These are phyloP conservation scores for Platismatia glauca DNA, from an alignment of 495 filamentous ascomycete species.

Conservation along the genomic window DNA sequence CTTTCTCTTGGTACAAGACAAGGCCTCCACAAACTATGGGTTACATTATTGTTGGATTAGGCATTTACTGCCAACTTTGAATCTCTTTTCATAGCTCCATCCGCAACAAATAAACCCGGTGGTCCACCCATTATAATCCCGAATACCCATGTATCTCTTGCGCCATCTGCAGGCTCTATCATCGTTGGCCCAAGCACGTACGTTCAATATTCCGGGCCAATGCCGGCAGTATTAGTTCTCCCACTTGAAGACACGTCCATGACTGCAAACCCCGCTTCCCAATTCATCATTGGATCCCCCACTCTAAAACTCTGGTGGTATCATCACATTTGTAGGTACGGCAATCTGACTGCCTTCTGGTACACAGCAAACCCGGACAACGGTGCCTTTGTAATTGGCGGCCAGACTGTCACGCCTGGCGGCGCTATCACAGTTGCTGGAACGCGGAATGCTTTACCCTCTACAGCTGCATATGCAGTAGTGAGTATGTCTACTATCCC, in stretches of 20 bases:
- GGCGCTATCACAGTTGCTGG: not conserved
- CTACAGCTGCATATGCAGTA: not conserved
- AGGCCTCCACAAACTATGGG: not conserved
- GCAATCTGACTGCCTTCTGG: conserved; percentile 9
- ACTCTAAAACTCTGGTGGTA: conserved; percentile 14
- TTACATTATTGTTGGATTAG: not conserved
- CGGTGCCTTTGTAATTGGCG: not conserved
- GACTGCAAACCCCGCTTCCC: conserved; percentile 8
- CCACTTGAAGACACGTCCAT: conserved; percentile 1
- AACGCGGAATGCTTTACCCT: not conserved
- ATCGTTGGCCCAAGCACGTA: not conserved
- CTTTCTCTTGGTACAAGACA: not conserved
- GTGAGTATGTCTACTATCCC: not conserved
- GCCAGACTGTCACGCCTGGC: not conserved
- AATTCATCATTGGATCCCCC: conserved; percentile 18
- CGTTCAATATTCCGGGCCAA: not conserved
- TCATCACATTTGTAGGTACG: conserved; percentile 13
- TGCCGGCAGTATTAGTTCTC: not conserved
- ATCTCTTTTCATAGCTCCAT: not conserved
- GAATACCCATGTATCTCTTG: not conserved
- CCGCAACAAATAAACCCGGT: not conserved
- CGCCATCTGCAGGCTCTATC: not conserved
- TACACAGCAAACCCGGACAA: not conserved
- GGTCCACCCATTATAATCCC: not conserved
- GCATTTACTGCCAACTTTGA: not conserved